Percentiles rank a stretch among this genome's conserved stretches.
These are phyloP conservation scores for Sesbania bispinosa DNA, from an alignment of 306 rosid genomes.

Conservation along the genomic window DNA sequence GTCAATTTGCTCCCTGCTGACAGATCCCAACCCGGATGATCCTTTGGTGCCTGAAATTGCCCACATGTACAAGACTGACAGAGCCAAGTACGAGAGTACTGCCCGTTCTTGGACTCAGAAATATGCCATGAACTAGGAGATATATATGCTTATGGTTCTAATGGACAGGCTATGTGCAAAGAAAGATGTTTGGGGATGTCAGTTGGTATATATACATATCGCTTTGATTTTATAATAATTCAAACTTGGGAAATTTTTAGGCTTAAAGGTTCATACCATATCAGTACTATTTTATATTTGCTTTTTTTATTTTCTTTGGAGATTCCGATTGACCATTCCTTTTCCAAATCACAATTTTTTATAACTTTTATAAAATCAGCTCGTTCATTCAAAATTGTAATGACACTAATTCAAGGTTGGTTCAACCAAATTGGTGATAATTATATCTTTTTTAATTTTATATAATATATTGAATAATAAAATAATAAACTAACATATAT, in stretches of 20 bases:
- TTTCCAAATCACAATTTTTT: no score
- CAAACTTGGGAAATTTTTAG: background rate
- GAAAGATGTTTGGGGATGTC: background rate
- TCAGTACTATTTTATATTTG: background rate
- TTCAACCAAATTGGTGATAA: no score
- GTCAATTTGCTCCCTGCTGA: constrained; percentile 55
- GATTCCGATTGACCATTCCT: no score
- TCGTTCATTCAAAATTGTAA: no score
- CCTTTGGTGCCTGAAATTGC: constrained; percentile 64
- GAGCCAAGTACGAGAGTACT: constrained; percentile 43
- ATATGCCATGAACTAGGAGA: constrained; percentile 41
- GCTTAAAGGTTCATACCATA: background rate
- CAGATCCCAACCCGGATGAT: constrained; percentile 57
- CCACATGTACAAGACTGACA: constrained; percentile 53
- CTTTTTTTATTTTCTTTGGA: no score
- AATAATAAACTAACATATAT: no score
- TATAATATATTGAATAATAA: no score
- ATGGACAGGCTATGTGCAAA: background rate
- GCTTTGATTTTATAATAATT: constrained; percentile 24
- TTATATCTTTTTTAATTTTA: no score
- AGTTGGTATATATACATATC: constrained; percentile 12
- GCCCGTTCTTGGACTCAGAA: constrained; percentile 65
- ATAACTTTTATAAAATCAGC: no score
- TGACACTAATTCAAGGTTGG: no score
- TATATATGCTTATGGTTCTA: constrained; percentile 4